Evolutionary conservation across 106 monocot species (phyloP).

Genomic region (Agapanthus africanus): DNA sequence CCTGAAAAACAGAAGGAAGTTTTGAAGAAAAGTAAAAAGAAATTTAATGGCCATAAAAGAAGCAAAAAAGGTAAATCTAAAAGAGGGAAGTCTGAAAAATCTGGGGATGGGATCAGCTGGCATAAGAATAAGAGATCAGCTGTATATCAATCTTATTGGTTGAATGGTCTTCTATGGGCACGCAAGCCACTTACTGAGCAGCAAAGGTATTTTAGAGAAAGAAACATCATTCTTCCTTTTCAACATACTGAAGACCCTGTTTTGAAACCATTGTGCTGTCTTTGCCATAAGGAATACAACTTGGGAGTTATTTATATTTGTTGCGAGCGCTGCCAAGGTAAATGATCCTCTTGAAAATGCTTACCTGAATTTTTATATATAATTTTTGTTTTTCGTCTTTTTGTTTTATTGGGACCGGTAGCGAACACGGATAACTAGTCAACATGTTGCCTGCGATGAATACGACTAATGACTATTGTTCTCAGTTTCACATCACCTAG

Average conservation of each 20-base stretch:
- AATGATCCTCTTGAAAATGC: no score
- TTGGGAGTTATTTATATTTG: slow-evolving; percentile 47
- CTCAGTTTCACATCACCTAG: no score
- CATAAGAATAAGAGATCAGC: slow-evolving; percentile 58
- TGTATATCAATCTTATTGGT: slow-evolving; percentile 59
- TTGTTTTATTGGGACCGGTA: no score
- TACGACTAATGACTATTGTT: no score
- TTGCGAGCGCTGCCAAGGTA: slow-evolving; percentile 89
- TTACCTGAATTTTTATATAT: no score
- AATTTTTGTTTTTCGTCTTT: no score
- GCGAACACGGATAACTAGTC: no score
- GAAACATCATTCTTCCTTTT: slow-evolving; percentile 44
- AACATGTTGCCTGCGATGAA: no score
- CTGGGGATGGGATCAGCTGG: slow-evolving; percentile 25
- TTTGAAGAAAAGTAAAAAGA: slow-evolving; percentile 4
- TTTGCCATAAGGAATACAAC: slow-evolving; percentile 56
- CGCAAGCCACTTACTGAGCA: slow-evolving; percentile 34
- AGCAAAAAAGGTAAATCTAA: slow-evolving; percentile 18
- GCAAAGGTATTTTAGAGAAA: slow-evolving; percentile 47
- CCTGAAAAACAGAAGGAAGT: slow-evolving; percentile 16
- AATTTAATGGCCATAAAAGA: slow-evolving; percentile 14
- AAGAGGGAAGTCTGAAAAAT: slow-evolving; percentile 3
- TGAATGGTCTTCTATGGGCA: slow-evolving; percentile 75
- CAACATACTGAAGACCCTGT: slow-evolving; percentile 13
- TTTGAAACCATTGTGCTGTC: slow-evolving; percentile 37